A percentile compares a stretch with the other conserved stretches of the same genome.
These are phyloP conservation scores for Conticribra weissflogii DNA, from an alignment of 108 stramenopile species.

Conservation along the genomic window DNA sequence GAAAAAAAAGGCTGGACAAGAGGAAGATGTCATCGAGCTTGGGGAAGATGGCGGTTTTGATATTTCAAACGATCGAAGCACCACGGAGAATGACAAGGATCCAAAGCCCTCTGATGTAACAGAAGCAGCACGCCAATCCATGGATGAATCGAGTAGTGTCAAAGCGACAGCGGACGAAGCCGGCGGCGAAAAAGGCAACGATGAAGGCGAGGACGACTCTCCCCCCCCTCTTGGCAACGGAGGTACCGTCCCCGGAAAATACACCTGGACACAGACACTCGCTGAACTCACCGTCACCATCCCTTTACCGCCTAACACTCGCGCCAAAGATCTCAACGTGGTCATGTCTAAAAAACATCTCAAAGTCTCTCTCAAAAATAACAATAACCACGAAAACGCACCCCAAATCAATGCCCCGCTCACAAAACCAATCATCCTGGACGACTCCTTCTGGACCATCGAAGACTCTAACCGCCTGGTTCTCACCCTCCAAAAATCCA, in stretches of 20 bases:
- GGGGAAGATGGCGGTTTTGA: constrained; percentile 75
- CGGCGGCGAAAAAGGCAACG: constrained; percentile 49
- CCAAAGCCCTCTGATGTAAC: constrained; percentile 2
- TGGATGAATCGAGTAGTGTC: not conserved
- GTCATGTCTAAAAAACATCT: constrained; percentile 80
- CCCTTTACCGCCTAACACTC: constrained; percentile 89
- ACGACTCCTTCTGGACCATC: constrained; percentile 99
- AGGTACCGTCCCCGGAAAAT: constrained; percentile 87
- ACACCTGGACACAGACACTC: constrained; percentile 98
- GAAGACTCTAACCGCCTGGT: constrained; percentile 91
- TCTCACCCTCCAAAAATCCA: constrained; percentile 87
- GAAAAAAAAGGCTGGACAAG: constrained; percentile 18
- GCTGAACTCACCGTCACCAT: constrained; percentile 86
- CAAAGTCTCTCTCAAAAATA: constrained; percentile 78
- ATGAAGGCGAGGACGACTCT: constrained; percentile 57
- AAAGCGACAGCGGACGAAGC: constrained; percentile 13
- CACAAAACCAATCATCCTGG: constrained; percentile 88
- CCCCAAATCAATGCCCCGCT: constrained; percentile 86
- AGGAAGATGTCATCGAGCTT: constrained; percentile 81
- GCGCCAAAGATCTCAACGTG: constrained; percentile 88
- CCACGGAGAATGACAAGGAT: not conserved
- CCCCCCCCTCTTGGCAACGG: constrained; percentile 95
- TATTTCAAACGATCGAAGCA: constrained; percentile 42
- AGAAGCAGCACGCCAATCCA: constrained; percentile 8
- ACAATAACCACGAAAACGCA: no score